Percentiles rank a stretch among this genome's conserved stretches.
These are phyloP conservation scores for Pseudogymnoascus verrucosus DNA, from an alignment of 2,329 filamentous ascomycete genomes.

Conservation along the genomic window DNA sequence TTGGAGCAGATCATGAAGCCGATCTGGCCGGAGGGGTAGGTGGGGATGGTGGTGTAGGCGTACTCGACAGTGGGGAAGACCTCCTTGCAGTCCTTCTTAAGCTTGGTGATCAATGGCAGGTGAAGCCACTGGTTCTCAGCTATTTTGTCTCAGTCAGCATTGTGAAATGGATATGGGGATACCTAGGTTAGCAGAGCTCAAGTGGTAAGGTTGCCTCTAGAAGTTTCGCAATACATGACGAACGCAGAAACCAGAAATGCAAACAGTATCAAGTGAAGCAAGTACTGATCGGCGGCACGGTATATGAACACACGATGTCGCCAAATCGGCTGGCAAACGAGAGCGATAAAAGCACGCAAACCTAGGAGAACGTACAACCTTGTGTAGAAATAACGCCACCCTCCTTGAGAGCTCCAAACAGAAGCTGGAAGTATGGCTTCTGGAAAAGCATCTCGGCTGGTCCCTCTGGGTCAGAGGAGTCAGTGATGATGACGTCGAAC, in stretches of 20 bases:
- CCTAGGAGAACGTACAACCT: constrained; percentile 93
- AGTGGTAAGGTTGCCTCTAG: constrained; percentile 6
- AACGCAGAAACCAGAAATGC: neutral
- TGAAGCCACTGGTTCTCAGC: constrained; percentile 99
- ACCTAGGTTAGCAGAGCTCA: constrained; percentile 8
- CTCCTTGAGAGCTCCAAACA: constrained; percentile 80
- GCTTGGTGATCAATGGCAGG: constrained; percentile 82
- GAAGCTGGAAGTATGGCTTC: constrained; percentile 96
- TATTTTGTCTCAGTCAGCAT: constrained; percentile 32
- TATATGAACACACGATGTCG: neutral
- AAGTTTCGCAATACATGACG: neutral
- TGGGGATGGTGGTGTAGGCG: constrained; percentile 98
- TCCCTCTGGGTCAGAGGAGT: constrained; percentile 94
- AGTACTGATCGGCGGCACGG: neutral
- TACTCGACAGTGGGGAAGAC: constrained; percentile 98
- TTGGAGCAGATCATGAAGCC: constrained; percentile 99
- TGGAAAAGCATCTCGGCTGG: constrained; percentile 95
- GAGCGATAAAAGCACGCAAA: constrained; percentile 18
- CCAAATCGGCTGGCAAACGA: neutral
- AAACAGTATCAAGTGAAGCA: neutral
- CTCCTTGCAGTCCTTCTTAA: constrained; percentile 94
- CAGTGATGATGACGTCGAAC: constrained; percentile 99
- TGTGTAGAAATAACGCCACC: constrained; percentile 98
- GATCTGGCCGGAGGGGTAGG: constrained; percentile 97
- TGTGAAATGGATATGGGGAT: neutral